A percentile compares a stretch with the other conserved stretches of the same genome.
These are phyloP conservation scores for Metarhizium robertsii DNA, from an alignment of 2,329 filamentous ascomycete species.

Conservation along the genomic window DNA sequence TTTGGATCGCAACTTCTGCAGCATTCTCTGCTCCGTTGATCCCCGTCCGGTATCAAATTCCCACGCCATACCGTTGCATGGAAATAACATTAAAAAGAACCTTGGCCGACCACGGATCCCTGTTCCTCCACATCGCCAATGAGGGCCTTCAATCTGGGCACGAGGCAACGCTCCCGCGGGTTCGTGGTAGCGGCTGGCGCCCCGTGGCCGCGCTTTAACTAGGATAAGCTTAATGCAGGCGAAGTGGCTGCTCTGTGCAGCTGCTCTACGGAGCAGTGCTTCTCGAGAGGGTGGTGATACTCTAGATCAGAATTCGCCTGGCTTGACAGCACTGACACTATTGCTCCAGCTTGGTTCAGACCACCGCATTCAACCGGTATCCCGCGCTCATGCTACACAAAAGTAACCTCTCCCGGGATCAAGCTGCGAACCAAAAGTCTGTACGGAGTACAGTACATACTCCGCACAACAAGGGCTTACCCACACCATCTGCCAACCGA, in stretches of 20 bases:
- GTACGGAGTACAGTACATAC: no score
- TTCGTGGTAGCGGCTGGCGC: not conserved
- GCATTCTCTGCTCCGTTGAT: not conserved
- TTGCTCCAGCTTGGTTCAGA: not conserved
- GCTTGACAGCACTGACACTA: not conserved
- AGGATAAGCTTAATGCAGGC: no score
- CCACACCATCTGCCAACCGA: not conserved
- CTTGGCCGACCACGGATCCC: not conserved
- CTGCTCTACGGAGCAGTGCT: no score
- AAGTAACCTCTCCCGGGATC: not conserved
- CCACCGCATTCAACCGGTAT: not conserved
- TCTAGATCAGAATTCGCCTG: not conserved
- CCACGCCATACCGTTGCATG: not conserved
- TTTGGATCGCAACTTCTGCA: no score
- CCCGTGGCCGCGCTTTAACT: no score
- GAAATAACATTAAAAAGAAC: conserved; percentile 11
- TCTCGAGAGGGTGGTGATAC: no score
- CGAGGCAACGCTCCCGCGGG: not conserved
- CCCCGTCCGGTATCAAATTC: not conserved
- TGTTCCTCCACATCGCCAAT: conserved; percentile 2
- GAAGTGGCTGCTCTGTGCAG: no score
- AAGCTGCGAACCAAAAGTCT: not conserved
- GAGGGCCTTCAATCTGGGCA: not conserved
- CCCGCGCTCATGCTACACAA: not conserved
- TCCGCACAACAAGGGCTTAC: not conserved